Percentiles rank a stretch among this genome's conserved stretches.
phyloP scores from a whole-genome alignment of 371 early-diverging fungal species.

The Lichtheimia corymbifera region DNA sequence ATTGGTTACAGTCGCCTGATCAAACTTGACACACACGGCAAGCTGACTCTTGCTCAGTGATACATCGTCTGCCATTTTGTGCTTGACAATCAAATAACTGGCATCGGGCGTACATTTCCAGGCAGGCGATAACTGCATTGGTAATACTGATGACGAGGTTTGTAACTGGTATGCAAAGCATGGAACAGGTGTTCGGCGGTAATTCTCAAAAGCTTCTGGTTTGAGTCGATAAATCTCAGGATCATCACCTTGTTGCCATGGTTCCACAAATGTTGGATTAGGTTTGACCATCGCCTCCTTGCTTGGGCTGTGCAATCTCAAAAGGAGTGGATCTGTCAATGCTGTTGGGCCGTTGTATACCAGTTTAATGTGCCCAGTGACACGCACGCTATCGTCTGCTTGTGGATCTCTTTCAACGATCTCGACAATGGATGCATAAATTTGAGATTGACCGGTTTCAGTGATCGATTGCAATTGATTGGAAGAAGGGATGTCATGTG shows the following conservation, averaged over 20 bases:
- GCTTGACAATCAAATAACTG: constrained; percentile 19
- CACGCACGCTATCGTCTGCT: neutral
- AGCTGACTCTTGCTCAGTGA: constrained; percentile 10
- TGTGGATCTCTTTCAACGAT: constrained; percentile 5
- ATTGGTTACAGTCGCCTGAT: constrained; percentile 6
- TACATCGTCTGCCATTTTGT: constrained; percentile 7
- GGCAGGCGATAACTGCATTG: constrained; percentile 15
- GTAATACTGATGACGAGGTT: neutral
- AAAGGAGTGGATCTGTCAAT: constrained; percentile 7
- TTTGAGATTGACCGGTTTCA: constrained; percentile 17
- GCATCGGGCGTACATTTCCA: constrained; percentile 21
- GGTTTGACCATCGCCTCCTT: neutral
- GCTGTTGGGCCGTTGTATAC: constrained; percentile 21
- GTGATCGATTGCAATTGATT: constrained; percentile 11
- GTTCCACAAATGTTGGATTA: constrained; percentile 18
- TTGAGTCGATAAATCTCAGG: constrained; percentile 16
- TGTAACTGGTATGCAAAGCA: constrained; percentile 19
- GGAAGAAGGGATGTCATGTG: constrained; percentile 14
- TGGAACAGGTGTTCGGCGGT: constrained; percentile 15
- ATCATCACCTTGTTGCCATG: constrained; percentile 9
- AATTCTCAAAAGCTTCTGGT: constrained; percentile 11
- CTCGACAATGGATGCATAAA: constrained; percentile 19
- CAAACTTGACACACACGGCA: constrained; percentile 13
- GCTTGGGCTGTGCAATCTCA: constrained; percentile 8
- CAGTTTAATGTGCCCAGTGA: constrained; percentile 18